These are phyloP conservation scores for Erodium texanum DNA, from an alignment of 441 rosid species.

Conservation along the genomic window DNA sequence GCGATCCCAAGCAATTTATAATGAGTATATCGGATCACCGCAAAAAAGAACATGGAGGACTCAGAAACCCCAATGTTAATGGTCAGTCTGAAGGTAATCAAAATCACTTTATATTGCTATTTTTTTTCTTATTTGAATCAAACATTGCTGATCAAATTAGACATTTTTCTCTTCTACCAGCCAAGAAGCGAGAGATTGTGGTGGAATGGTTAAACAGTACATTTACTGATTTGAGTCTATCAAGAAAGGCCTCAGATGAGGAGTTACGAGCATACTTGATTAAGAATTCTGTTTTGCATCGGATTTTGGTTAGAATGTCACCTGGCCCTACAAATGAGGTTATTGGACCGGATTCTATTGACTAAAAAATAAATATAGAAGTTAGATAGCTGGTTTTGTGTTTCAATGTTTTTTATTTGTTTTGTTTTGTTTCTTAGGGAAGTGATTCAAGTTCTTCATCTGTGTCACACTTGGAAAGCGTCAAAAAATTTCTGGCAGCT, in stretches of 20 bases:
- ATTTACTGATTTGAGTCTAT: conserved; percentile 37
- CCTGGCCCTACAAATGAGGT: conserved; percentile 25
- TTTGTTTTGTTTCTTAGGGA: conserved; percentile 23
- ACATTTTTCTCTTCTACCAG: conserved; percentile 26
- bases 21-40: conserved; percentile 2
- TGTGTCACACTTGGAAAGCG: conserved; percentile 22
- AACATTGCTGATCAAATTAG: conserved; percentile 2
- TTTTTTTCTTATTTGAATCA: not conserved
- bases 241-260: conserved; percentile 37
- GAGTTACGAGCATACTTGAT: conserved; percentile 35
- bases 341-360: not conserved
- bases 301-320: conserved; percentile 38
- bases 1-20: conserved; percentile 2
- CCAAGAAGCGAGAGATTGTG: conserved; percentile 31
- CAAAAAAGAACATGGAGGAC: conserved; percentile 1
- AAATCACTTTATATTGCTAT: not conserved
- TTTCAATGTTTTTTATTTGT: not conserved
- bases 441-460: conserved; percentile 19
- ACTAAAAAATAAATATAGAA: not conserved
- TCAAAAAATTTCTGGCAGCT: conserved; percentile 39
- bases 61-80: conserved; percentile 1
- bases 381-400: not conserved
- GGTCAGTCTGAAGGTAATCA: not conserved
- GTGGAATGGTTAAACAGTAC: conserved; percentile 47
- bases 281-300: conserved; percentile 43